Evolutionary conservation across 257 asterid genomes (phyloP).

Genomic region (Solanum dulcamara): DNA sequence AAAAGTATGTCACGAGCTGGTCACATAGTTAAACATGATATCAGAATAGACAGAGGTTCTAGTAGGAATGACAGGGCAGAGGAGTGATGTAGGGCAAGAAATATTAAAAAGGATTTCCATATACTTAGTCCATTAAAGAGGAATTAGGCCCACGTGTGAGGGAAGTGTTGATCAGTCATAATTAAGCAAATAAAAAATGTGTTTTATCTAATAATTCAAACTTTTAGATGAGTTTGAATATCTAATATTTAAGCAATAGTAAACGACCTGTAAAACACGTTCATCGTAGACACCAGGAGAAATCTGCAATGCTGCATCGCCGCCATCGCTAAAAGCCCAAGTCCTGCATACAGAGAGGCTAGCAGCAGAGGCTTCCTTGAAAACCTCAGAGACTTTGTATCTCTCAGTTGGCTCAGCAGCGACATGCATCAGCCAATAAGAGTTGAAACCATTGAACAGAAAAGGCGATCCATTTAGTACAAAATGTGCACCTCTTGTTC

Average conservation of each 20-base stretch:
- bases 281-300: constrained; percentile 42
- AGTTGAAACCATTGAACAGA: constrained; percentile 39
- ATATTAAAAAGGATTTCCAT: background rate
- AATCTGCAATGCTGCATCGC: constrained; percentile 26
- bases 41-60: background rate
- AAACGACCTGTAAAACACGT: constrained; percentile 8
- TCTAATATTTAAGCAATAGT: background rate
- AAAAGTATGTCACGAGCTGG: background rate
- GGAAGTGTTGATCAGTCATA: background rate
- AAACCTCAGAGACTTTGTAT: constrained; percentile 25
- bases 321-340: constrained; percentile 43
- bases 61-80: background rate
- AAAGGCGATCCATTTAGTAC: constrained; percentile 15
- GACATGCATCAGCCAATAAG: constrained; percentile 48
- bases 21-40: background rate
- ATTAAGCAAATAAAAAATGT: background rate
- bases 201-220: background rate
- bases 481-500: constrained; percentile 20
- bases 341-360: constrained; percentile 43
- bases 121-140: background rate
- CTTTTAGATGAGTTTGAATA: background rate
- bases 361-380: constrained; percentile 25
- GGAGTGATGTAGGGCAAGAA: background rate
- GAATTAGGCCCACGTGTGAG: background rate
- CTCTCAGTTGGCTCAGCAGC: constrained; percentile 30